Conservation (phyloP, 176 grass and related monocot genomes). For the Ananas comosus region DNA sequence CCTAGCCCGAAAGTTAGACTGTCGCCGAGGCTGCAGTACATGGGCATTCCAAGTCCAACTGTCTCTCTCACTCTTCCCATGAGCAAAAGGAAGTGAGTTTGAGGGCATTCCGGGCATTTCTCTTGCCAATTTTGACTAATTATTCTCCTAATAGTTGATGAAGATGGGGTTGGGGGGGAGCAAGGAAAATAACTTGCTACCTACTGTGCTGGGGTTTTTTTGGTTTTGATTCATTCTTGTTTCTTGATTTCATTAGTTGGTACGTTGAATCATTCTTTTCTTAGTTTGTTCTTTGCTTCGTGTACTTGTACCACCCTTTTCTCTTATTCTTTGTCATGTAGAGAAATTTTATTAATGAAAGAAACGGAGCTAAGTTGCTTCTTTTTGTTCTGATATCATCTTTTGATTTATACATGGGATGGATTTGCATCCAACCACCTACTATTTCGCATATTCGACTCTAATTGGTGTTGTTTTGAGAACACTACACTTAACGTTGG, state of each 20-base stretch:
- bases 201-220: background rate
- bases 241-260: background rate
- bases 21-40: constrained; percentile 34
- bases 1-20: constrained; percentile 26
- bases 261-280: background rate
- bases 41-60: constrained; percentile 47
- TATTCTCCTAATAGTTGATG: no score
- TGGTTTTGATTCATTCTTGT: background rate
- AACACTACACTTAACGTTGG: no score
- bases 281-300: background rate
- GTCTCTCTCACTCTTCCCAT: constrained; percentile 62
- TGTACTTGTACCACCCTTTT: background rate
- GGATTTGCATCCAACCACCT: background rate
- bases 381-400: background rate
- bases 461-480: no score
- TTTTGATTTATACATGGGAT: background rate
- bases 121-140: background rate
- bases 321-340: background rate
- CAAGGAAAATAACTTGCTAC: background rate
- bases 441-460: background rate
- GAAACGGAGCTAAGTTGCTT: background rate
- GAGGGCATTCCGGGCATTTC: constrained; percentile 4
- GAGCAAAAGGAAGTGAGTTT: constrained; percentile 39
- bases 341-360: background rate
- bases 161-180: no score